These are phyloP conservation scores for Halophytophthora polymorphica DNA, from an alignment of 352 stramenopile genomes.

Conservation along the genomic window DNA sequence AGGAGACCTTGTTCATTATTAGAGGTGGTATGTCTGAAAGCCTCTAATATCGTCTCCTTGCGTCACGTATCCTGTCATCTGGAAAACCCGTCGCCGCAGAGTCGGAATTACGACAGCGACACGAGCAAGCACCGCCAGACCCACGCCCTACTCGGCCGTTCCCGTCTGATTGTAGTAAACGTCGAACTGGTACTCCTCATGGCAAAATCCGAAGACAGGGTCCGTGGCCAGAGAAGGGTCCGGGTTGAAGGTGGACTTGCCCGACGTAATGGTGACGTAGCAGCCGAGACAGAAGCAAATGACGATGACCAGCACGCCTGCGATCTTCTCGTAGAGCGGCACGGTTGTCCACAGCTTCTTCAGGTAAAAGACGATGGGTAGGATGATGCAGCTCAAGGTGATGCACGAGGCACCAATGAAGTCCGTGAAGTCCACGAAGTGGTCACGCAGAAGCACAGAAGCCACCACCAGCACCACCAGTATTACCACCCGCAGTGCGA, in stretches of 20 bases:
- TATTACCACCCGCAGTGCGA: conserved; percentile 16
- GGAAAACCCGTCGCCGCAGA: too few relatives aligned
- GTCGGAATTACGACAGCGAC: too few relatives aligned
- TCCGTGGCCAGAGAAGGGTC: conserved; percentile 1
- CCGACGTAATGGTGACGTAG: conserved; percentile 11
- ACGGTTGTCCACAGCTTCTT: conserved; percentile 11
- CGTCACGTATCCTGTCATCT: too few relatives aligned
- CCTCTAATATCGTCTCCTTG: too few relatives aligned
- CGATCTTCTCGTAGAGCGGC: conserved; percentile 18
- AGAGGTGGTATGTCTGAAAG: too few relatives aligned
- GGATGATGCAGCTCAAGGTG: conserved; percentile 20
- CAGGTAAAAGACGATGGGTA: conserved; percentile 24
- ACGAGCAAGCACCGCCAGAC: too few relatives aligned
- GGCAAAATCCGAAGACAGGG: conserved; percentile 7
- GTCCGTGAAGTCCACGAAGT: conserved; percentile 25
- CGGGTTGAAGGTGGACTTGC: conserved; percentile 5
- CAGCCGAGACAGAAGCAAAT: conserved; percentile 11
- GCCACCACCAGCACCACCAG: conserved; percentile 16
- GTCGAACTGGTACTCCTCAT: conserved; percentile 1
- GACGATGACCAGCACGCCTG: conserved; percentile 8
- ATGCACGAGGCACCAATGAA: conserved; percentile 25
- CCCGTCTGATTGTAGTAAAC: conserved; percentile 7
- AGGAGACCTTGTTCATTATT: too few relatives aligned
- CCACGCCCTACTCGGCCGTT: too few relatives aligned
- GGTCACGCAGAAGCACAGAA: conserved; percentile 22